These are phyloP conservation scores for Colletotrichum neosansevieriae DNA, from an alignment of 2,329 filamentous ascomycete genomes.

Conservation along the genomic window DNA sequence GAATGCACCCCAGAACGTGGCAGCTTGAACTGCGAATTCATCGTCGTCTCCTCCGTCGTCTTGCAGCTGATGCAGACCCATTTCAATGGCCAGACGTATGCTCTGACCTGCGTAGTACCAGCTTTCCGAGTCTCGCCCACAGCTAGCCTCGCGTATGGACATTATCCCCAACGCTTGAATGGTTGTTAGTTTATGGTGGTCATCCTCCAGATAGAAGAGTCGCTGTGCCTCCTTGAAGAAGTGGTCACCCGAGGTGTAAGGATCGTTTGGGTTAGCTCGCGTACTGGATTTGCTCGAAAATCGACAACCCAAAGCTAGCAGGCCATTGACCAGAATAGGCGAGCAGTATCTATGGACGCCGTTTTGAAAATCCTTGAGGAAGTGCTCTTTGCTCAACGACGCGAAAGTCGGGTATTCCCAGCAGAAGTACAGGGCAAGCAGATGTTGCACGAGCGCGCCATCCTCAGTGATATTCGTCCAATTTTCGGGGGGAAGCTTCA, in stretches of 20 bases:
- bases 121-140: slow-evolving; percentile 77
- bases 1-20: slow-evolving; percentile 73
- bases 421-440: slow-evolving; percentile 77
- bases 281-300: slow-evolving; percentile 75
- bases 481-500: slow-evolving; percentile 55
- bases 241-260: slow-evolving; percentile 76
- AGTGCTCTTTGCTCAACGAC: slow-evolving; percentile 78
- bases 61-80: slow-evolving; percentile 72
- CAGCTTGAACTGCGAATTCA: slow-evolving; percentile 68
- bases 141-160: slow-evolving; percentile 80
- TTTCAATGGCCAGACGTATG: slow-evolving; percentile 77
- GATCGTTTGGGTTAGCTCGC: slow-evolving; percentile 70
- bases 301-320: slow-evolving; percentile 75
- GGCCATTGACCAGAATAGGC: slow-evolving; percentile 73
- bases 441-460: slow-evolving; percentile 68
- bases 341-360: slow-evolving; percentile 76
- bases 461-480: slow-evolving; percentile 75
- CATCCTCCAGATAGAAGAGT: slow-evolving; percentile 67
- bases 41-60: slow-evolving; percentile 62
- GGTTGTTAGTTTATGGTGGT: slow-evolving; percentile 75
- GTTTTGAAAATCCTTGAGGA: slow-evolving; percentile 72
- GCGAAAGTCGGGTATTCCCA: slow-evolving; percentile 83
- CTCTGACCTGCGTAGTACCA: slow-evolving; percentile 81
- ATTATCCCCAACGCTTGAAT: slow-evolving; percentile 82
- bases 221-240: slow-evolving; percentile 79